These are phyloP conservation scores for Teratosphaeria gauchensis DNA, from an alignment of 2,329 filamentous ascomycete genomes.

Conservation along the genomic window DNA sequence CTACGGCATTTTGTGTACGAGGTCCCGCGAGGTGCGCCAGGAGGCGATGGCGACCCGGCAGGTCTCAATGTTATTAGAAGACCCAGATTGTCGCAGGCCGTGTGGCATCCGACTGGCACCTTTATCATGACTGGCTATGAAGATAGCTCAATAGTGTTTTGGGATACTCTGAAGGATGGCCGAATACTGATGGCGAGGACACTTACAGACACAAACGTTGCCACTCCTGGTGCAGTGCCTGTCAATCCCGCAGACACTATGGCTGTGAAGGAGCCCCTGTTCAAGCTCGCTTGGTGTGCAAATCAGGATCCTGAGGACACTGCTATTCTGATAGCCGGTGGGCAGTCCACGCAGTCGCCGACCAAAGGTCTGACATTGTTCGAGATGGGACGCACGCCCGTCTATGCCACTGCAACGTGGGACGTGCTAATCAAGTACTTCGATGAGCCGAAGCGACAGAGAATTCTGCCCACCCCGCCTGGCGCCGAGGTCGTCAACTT, in stretches of 20 bases:
- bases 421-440: conserved; percentile 71
- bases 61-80: conserved; percentile 53
- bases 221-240: conserved; percentile 45
- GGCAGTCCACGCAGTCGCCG: conserved; percentile 55
- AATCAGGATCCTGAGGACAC: conserved; percentile 91
- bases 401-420: conserved; percentile 88
- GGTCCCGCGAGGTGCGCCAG: conserved; percentile 70
- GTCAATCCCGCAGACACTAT: conserved; percentile 37
- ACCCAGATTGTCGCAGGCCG: conserved; percentile 68
- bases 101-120: conserved; percentile 92
- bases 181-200: conserved; percentile 76
- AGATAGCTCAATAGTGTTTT: conserved; percentile 84
- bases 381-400: conserved; percentile 78
- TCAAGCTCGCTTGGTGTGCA: conserved; percentile 81
- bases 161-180: conserved; percentile 73
- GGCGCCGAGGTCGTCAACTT: conserved; percentile 72
- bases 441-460: conserved; percentile 60
- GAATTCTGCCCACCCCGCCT: conserved; percentile 63
- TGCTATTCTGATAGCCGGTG: conserved; percentile 76
- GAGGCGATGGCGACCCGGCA: conserved; percentile 59
- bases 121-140: conserved; percentile 82
- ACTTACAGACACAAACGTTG: conserved; percentile 61
- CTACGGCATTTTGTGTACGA: conserved; percentile 75
- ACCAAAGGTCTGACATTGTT: conserved; percentile 77
- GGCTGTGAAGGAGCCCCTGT: conserved; percentile 62